Percentiles rank a stretch among this genome's conserved stretches.
Conservation (phyloP, 495 filamentous ascomycete species). For the Lasiosphaeria miniovina region DNA sequence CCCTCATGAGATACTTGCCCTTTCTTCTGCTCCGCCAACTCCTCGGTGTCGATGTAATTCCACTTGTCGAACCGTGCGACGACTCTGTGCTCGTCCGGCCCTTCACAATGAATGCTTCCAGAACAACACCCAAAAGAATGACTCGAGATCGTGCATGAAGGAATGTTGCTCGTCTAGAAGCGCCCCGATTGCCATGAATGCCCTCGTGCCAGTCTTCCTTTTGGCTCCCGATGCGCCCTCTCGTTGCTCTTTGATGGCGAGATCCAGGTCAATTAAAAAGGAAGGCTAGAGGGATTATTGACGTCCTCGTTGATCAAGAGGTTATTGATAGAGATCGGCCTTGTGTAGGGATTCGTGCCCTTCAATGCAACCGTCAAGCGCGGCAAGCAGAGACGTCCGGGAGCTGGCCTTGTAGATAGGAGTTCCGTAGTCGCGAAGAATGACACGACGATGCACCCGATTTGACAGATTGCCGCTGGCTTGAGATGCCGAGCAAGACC, state of each 20-base stretch:
- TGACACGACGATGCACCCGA: constrained; percentile 12
- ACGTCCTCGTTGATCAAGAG: constrained; percentile 41
- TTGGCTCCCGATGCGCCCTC: constrained; percentile 34
- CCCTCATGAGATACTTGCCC: constrained; percentile 25
- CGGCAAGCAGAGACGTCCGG: constrained; percentile 31
- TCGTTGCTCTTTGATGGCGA: constrained; percentile 36
- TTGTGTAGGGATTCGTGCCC: constrained; percentile 12
- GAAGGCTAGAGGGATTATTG: constrained; percentile 20
- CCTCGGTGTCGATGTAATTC: constrained; percentile 25
- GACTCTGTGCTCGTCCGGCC: constrained; percentile 19
- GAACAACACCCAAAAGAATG: constrained; percentile 55
- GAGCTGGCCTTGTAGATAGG: constrained; percentile 12
- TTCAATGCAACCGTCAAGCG: constrained; percentile 38
- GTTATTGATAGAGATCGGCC: constrained; percentile 34
- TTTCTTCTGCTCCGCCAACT: constrained; percentile 10
- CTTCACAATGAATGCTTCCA: constrained; percentile 44
- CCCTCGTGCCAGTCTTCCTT: constrained; percentile 43
- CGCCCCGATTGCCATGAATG: constrained; percentile 46
- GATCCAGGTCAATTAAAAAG: constrained; percentile 45
- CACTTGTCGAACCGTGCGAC: constrained; percentile 22
- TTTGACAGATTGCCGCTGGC: constrained; percentile 20
- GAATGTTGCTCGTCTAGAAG: constrained; percentile 39
- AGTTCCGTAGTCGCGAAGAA: constrained; percentile 1
- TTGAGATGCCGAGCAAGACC: constrained; percentile 8
- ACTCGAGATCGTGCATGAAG: constrained; percentile 51